Percentiles rank a stretch among this genome's conserved stretches.
Conservation (phyloP, 371 early-diverging fungal species). For the Mortierella sp. region DNA sequence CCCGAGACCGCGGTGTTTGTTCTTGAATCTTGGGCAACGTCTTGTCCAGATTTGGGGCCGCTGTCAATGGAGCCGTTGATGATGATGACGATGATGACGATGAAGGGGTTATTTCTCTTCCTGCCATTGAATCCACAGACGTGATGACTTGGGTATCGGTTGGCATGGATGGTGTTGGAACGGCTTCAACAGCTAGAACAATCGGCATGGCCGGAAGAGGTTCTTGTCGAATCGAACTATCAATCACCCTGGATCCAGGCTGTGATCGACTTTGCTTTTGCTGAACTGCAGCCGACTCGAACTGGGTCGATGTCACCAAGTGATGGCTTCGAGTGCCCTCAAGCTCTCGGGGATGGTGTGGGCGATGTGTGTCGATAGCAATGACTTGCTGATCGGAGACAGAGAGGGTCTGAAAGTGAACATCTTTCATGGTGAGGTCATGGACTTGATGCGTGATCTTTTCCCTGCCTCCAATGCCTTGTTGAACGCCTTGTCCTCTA, state of each 20-base stretch:
- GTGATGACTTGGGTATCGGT: neutral
- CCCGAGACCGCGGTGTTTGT: conserved; percentile 22
- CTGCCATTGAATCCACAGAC: neutral
- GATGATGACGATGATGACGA: neutral
- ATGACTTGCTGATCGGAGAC: conserved; percentile 4
- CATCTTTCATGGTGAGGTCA: conserved; percentile 53
- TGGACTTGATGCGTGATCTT: neutral
- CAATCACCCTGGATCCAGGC: conserved; percentile 29
- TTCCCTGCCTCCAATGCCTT: neutral
- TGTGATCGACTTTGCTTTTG: conserved; percentile 20
- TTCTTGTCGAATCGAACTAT: neutral
- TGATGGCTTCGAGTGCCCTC: conserved; percentile 22
- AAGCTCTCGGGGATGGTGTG: neutral
- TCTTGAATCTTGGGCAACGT: conserved; percentile 51
- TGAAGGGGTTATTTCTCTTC: neutral
- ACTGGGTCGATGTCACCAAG: neutral
- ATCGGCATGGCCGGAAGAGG: conserved; percentile 15
- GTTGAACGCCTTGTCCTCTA: neutral
- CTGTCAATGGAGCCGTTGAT: neutral
- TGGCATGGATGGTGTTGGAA: neutral
- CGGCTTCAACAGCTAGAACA: conserved; percentile 15
- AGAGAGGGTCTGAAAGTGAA: conserved; percentile 37
- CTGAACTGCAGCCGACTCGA: neutral
- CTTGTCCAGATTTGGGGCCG: conserved; percentile 39
- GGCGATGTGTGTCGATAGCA: neutral